These are phyloP conservation scores for Lachancea nothofagi DNA, from an alignment of 805 yeast genomes.

Conservation along the genomic window DNA sequence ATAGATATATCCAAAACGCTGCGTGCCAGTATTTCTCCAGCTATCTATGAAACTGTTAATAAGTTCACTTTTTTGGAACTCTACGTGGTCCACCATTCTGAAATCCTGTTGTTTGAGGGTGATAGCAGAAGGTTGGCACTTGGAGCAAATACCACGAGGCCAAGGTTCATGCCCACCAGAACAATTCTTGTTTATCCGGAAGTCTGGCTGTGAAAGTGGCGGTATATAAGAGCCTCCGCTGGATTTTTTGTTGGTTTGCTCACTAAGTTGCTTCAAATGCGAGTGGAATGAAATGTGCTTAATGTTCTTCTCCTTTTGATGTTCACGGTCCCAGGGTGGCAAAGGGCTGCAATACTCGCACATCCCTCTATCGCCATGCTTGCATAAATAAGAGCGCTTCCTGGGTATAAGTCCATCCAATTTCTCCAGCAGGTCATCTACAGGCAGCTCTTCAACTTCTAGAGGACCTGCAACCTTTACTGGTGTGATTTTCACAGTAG, in stretches of 20 bases:
- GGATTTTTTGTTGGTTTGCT: conserved; percentile 55
- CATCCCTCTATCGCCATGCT: conserved; percentile 92
- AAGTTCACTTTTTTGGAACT: conserved; percentile 67
- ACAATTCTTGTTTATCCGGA: conserved; percentile 56
- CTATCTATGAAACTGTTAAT: conserved; percentile 80
- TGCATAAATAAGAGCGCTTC: conserved; percentile 56
- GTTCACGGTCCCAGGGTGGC: conserved; percentile 88
- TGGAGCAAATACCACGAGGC: conserved; percentile 92
- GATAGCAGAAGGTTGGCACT: conserved; percentile 94
- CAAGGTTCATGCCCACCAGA: conserved; percentile 83
- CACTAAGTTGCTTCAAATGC: conserved; percentile 65
- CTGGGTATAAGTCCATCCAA: conserved; percentile 72
- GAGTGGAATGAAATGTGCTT: conserved; percentile 89
- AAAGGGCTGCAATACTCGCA: conserved; percentile 95
- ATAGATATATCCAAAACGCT: conserved; percentile 77
- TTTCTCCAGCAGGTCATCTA: conserved; percentile 63
- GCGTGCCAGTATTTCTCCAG: conserved; percentile 87
- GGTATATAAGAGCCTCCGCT: conserved; percentile 65
- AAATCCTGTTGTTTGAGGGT: conserved; percentile 85
- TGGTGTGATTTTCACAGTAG: conserved; percentile 12
- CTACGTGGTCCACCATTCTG: conserved; percentile 97
- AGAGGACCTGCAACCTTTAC: conserved; percentile 5
- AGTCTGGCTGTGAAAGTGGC: conserved; percentile 71
- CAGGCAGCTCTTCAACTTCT: conserved; percentile 47
- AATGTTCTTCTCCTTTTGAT: conserved; percentile 66